Percentiles rank a stretch among this genome's conserved stretches.
These are phyloP conservation scores for Lanmaoa pseudosensibilis DNA, from an alignment of 768 basidiomycete species.

Conservation along the genomic window DNA sequence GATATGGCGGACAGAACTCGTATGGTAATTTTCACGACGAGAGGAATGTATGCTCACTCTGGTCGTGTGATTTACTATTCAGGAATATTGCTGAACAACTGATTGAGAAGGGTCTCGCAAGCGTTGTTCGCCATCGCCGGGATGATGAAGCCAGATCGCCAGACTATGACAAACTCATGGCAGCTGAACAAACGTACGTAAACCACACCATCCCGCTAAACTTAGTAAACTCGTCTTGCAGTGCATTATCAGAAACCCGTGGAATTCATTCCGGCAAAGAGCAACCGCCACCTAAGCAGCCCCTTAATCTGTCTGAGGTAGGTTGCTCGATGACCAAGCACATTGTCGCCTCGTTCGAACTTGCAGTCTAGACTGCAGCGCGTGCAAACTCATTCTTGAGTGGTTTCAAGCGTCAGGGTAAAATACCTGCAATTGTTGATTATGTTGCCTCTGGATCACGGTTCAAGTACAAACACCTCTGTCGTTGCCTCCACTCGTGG, in stretches of 20 bases:
- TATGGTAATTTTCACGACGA: conserved; percentile 37
- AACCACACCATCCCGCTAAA: not conserved
- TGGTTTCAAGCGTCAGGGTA: conserved; percentile 86
- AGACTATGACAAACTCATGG: conserved; percentile 94
- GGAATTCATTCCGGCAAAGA: conserved; percentile 96
- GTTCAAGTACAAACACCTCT: conserved; percentile 68
- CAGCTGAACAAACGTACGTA: conserved; percentile 86
- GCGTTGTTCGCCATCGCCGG: conserved; percentile 85
- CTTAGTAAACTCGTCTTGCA: conserved; percentile 33
- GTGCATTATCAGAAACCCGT: conserved; percentile 72
- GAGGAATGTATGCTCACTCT: conserved; percentile 1
- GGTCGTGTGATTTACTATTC: not conserved
- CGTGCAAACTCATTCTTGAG: conserved; percentile 88
- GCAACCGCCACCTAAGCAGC: conserved; percentile 68
- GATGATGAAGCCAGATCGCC: conserved; percentile 96
- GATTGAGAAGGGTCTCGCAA: conserved; percentile 90
- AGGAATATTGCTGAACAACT: conserved; percentile 93
- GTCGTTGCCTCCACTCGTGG: not conserved
- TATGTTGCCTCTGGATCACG: conserved; percentile 93
- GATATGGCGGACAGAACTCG: conserved; percentile 79
- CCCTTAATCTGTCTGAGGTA: conserved; percentile 93
- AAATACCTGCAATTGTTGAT: conserved; percentile 83
- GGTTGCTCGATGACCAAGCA: conserved; percentile 7
- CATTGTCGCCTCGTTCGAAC: not conserved
- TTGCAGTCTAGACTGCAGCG: conserved; percentile 48